Base-by-base conservation (phyloP, 352 stramenopile genomes). In the Pythium phragmiticola region DNA sequence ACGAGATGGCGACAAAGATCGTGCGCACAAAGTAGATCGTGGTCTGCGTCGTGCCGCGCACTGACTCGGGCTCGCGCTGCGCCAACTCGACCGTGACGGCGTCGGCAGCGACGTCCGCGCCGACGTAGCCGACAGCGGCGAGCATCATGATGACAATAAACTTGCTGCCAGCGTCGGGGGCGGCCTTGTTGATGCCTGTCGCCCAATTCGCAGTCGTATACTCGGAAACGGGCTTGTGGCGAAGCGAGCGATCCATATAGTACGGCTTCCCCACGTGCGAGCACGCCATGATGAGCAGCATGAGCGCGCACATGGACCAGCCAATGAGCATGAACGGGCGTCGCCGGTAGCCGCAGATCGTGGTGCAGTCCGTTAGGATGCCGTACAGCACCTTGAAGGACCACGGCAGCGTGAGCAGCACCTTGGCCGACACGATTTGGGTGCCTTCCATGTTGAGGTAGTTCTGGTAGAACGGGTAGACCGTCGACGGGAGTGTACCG, bases 11-110 rank as follows among this genome's bases (percentile, higher is more conserved):
- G 21, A 46, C 41, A 33, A 62, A 66, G 21, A 70, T 46, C 3
- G 61, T 63, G 26, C 66, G 60, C 9, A 61, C 52, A 19, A 61
- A 56, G 55, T 70, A 72, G 33, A 68, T 59, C 8, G 59, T 45
- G 21, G 68, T 69, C 47, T 75, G 68, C 28, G 66, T 59, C 16
- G 50, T 68, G 34, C 68, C 68, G 57, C 68, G 68, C 12, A 59
- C 23, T 1, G 43, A 23, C 30, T 64, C 33, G 13, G 68, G 68
- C 45, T 75, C 68, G 11, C 65, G 60, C 54, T 75, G 68, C 2
- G 68, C 68, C 19, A 63, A 37, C 33, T 69, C 65, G 28, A 71
- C 60, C 0, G 72, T 54, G 7, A 72, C 39, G 4, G 58, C 68
- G 23, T 75, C 68, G 14, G 52, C 42, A 12, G 57, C 45, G 7